These are phyloP conservation scores for Conticribra weissflogii DNA, from an alignment of 108 stramenopile genomes.

Conservation along the genomic window DNA sequence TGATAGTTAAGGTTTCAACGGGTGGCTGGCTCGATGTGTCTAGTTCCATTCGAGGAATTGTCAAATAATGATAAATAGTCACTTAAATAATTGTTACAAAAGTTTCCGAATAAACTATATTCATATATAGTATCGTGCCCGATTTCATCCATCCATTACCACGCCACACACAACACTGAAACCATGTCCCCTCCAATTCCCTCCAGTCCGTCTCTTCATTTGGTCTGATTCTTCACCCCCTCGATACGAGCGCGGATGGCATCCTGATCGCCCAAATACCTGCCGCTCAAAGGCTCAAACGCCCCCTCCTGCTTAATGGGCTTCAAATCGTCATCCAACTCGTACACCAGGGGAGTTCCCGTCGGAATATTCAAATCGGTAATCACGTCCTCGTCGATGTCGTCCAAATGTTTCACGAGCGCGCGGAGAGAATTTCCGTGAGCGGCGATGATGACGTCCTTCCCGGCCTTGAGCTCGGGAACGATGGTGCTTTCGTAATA, in stretches of 20 bases:
- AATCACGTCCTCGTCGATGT: conserved; percentile 93
- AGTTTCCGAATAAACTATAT: too few relatives aligned
- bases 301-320: conserved; percentile 88
- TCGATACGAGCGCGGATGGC: conserved; percentile 95
- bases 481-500: conserved; percentile 89
- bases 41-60: too few relatives aligned
- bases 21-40: too few relatives aligned
- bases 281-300: conserved; percentile 92
- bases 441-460: conserved; percentile 95
- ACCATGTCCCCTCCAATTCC: too few relatives aligned
- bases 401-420: conserved; percentile 97
- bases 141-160: too few relatives aligned
- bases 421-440: conserved; percentile 99
- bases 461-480: conserved; percentile 92
- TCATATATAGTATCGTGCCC: too few relatives aligned
- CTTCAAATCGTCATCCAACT: conserved; percentile 92
- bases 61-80: too few relatives aligned
- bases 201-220: too few relatives aligned
- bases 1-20: too few relatives aligned
- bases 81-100: too few relatives aligned
- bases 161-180: too few relatives aligned
- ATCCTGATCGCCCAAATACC: conserved; percentile 96
- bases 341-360: conserved; percentile 95
- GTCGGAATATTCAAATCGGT: conserved; percentile 97
- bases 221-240: conserved; percentile 98